A percentile compares a stretch with the other conserved stretches of the same genome.
Conservation (phyloP, 108 stramenopile genomes). For the Fistulifera pelliculosa region DNA sequence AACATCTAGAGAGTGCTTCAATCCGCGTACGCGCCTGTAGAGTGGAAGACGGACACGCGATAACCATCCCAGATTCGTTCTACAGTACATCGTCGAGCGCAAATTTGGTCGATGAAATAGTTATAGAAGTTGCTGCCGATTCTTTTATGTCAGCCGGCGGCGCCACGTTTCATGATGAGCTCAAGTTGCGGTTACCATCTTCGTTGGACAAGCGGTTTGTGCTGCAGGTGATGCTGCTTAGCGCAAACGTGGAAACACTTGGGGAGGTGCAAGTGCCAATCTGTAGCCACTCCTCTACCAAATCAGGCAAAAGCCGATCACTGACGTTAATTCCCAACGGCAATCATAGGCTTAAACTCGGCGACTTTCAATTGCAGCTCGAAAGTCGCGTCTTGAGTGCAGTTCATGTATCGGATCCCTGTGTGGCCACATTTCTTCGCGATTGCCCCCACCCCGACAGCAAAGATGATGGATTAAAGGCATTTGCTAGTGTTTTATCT, state of each 20-base stretch:
- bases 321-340: slow-evolving; percentile 79
- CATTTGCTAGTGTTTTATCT: too few relatives aligned
- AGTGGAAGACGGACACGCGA: slow-evolving; percentile 12
- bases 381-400: slow-evolving; percentile 67
- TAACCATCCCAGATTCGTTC: slow-evolving; percentile 26
- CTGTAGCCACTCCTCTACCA: slow-evolving; percentile 46
- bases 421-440: slow-evolving; percentile 51
- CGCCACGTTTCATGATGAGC: slow-evolving; percentile 46
- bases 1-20: slow-evolving; percentile 22
- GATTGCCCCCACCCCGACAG: slow-evolving; percentile 33
- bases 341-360: slow-evolving; percentile 63
- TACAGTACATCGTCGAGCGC: slow-evolving; percentile 63
- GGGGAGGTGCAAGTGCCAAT: slow-evolving; percentile 63
- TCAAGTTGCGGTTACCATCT: slow-evolving; percentile 69
- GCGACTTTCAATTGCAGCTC: slow-evolving; percentile 62
- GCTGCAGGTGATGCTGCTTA: background rate
- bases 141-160: background rate
- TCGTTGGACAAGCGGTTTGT: slow-evolving; percentile 7
- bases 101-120: slow-evolving; percentile 44
- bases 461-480: too few relatives aligned
- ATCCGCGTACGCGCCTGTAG: slow-evolving; percentile 36
- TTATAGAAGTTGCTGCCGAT: slow-evolving; percentile 38
- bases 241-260: slow-evolving; percentile 11
- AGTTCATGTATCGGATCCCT: slow-evolving; percentile 60
- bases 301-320: slow-evolving; percentile 36